Evolutionary conservation across 164 flowering plant genomes (phyloP), one percentile per base, ranked within the genome.

Genomic region (Piper longum): DNA sequence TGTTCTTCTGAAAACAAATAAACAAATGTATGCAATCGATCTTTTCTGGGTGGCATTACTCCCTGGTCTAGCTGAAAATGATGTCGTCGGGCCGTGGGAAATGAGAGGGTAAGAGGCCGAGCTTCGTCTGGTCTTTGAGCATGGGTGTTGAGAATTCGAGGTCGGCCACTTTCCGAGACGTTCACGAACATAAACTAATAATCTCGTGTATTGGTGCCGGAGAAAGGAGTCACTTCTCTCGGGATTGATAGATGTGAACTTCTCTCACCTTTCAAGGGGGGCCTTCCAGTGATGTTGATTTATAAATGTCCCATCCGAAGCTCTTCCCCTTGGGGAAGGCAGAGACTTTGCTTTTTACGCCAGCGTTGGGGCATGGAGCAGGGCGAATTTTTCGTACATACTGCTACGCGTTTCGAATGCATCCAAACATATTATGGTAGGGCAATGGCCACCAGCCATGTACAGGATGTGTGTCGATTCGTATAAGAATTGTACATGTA

Each of bases 201-300:
- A 9, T 48, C 11, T 44, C 7, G 14, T 5, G 12, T 9, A 48
- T 48, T 48, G 3, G 52, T 8, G 52, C 3, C 8, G 48, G 48
- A 44, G 48, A 60, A 65, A 56, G 60, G 66, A 45, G 66, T 69
- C 36, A 26, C 36, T 26, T 26, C 36, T 26, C 57, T 83, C 61
- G 85, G 86, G 91, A 85, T 85, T 80, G 86, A 80, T 80, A 83
- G 85, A 70, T 68, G 64, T 62, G 72, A 65, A 72, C 65, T 44
- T 74, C 56, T 57, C 74, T 62, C 86, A 75, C 68, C 26, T 78
- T 75, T 79, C 85, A 74, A 85, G 81, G 78, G 70, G 73, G 77
- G 83, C 44, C 18, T 59, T 18, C 69, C 67, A 63, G 72, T 72
- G 75, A 75, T 76, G 81, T 74, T 68, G 73, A 85, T 79, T 74